Evolutionary conservation across 2,329 filamentous ascomycete genomes (phyloP).

Genomic region (Microsporum ferrugineum): DNA sequence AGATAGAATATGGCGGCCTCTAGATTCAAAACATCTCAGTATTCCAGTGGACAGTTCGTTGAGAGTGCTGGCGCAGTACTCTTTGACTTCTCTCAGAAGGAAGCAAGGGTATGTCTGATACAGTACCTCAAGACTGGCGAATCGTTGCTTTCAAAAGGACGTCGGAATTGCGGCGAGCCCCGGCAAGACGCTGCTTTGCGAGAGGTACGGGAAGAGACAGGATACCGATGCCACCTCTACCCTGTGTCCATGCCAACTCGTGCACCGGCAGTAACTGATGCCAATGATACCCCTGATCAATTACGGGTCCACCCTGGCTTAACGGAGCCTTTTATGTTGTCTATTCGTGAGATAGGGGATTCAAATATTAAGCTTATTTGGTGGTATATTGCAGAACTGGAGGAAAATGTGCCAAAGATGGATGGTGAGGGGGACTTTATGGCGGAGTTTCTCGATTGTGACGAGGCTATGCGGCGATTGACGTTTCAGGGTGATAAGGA

Average conservation of each 20-base stretch:
- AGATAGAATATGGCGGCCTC: background rate
- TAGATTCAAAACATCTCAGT: background rate
- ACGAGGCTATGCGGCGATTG: background rate
- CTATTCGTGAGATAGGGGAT: background rate
- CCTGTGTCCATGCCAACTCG: background rate
- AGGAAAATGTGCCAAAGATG: background rate
- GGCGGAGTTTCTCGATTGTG: background rate
- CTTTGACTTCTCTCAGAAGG: background rate
- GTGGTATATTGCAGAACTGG: background rate
- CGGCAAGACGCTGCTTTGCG: background rate
- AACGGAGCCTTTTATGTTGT: background rate
- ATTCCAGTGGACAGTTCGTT: background rate
- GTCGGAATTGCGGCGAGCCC: background rate
- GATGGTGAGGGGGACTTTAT: background rate
- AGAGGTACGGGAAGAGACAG: background rate
- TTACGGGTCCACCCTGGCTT: background rate
- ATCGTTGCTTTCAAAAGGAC: background rate
- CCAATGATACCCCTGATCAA: background rate
- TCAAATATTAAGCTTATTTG: background rate
- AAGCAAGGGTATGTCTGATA: background rate
- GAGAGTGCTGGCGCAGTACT: background rate
- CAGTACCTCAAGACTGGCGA: background rate
- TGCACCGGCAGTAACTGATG: background rate
- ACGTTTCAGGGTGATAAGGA: background rate
- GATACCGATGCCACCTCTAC: background rate